phyloP scores from a whole-genome alignment of 2,329 filamentous ascomycete species.

The Zymoseptoria tritici region DNA sequence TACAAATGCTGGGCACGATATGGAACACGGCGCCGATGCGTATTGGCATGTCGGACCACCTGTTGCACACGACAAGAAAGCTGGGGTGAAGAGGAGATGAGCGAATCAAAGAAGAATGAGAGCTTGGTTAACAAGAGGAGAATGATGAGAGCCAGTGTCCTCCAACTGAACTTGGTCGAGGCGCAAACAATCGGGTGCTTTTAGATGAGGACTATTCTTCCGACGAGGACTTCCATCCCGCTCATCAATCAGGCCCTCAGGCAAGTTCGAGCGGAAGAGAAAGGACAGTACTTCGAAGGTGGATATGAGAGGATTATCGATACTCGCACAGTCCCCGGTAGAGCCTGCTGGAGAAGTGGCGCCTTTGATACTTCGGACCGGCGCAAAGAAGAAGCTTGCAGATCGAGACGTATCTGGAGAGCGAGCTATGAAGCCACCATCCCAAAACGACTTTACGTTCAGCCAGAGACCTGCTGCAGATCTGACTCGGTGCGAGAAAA shows the following conservation, averaged over 20 bases:
- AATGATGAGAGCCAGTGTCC: constrained; percentile 10
- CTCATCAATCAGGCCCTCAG: no score
- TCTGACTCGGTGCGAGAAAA: no score
- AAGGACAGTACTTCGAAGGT: constrained; percentile 44
- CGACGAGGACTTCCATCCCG: no score
- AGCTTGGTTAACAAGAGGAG: constrained; percentile 15
- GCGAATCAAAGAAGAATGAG: constrained; percentile 4
- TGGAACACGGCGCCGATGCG: constrained; percentile 42
- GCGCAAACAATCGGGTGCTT: no score
- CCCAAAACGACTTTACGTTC: constrained; percentile 42
- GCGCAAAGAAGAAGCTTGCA: constrained; percentile 52
- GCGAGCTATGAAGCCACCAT: constrained; percentile 26
- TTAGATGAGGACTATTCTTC: no score
- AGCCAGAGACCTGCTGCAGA: constrained; percentile 31
- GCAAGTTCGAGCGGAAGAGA: constrained; percentile 33
- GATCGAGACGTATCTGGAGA: constrained; percentile 43
- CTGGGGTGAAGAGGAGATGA: constrained; percentile 28
- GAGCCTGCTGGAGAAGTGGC: constrained; percentile 27
- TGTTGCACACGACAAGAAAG: constrained; percentile 9
- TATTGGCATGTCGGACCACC: constrained; percentile 34
- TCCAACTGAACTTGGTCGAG: no score
- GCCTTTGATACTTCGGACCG: constrained; percentile 35
- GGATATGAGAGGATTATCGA: constrained; percentile 34
- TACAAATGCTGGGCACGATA: constrained; percentile 42
- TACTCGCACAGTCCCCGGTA: constrained; percentile 35